Conservation (phyloP, 2,329 filamentous ascomycete species). For the Colletotrichum spinosum region DNA sequence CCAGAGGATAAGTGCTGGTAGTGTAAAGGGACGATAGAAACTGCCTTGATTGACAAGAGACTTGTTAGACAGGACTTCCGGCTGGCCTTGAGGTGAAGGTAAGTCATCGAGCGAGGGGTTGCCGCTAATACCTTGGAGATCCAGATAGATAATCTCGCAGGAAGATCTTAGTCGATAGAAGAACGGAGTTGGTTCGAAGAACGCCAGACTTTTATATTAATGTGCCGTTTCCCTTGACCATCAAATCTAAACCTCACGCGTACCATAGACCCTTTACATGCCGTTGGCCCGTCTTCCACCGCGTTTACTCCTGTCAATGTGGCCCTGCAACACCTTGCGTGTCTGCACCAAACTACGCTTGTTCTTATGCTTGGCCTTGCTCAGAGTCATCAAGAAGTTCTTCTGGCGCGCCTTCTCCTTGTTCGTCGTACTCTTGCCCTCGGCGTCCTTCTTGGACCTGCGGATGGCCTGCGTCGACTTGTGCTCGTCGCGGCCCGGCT, state of each 20-base stretch:
- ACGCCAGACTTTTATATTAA: slow-evolving; percentile 6
- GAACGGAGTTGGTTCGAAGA: not conserved
- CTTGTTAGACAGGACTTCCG: too few species aligned
- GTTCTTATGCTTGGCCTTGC: slow-evolving; percentile 95
- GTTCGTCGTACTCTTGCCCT: slow-evolving; percentile 97
- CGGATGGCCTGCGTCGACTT: slow-evolving; percentile 86
- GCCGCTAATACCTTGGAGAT: too few species aligned
- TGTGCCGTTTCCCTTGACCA: not conserved
- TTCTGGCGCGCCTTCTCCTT: slow-evolving; percentile 97
- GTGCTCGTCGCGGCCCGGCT: slow-evolving; percentile 81
- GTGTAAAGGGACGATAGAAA: too few species aligned
- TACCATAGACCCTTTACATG: slow-evolving; percentile 16
- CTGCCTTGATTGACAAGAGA: too few species aligned
- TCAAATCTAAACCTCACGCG: not conserved
- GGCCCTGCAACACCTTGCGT: slow-evolving; percentile 81
- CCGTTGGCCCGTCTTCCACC: slow-evolving; percentile 84
- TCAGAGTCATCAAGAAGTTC: slow-evolving; percentile 98
- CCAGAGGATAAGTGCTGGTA: too few species aligned
- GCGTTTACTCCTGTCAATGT: slow-evolving; percentile 84
- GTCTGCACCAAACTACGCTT: slow-evolving; percentile 94
- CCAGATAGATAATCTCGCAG: too few species aligned
- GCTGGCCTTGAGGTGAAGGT: too few species aligned
- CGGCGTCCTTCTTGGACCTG: slow-evolving; percentile 86
- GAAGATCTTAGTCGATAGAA: too few species aligned
- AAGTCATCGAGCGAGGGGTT: too few species aligned